These are phyloP conservation scores for Urochloa ruziziensis DNA, from an alignment of 176 grass and related monocot species.

Conservation along the genomic window DNA sequence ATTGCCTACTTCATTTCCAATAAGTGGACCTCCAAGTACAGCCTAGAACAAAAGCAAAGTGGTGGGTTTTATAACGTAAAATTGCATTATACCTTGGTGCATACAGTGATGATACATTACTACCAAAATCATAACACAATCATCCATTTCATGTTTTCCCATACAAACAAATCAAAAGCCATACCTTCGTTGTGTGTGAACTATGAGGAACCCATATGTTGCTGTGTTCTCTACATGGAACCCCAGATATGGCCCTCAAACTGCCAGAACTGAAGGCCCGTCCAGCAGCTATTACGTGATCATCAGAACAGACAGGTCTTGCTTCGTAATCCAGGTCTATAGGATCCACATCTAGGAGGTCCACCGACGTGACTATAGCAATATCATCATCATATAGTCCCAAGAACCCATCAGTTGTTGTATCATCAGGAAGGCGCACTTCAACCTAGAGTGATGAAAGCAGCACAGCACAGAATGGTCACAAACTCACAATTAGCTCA, in stretches of 20 bases:
- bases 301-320: background rate
- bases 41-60: background rate
- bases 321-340: background rate
- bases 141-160: background rate
- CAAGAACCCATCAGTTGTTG: background rate
- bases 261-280: background rate
- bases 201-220: background rate
- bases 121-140: background rate
- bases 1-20: background rate
- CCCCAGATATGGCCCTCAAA: background rate
- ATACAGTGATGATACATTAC: background rate
- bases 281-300: background rate
- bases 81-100: background rate
- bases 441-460: conserved; percentile 10
- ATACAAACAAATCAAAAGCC: background rate
- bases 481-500: background rate
- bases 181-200: background rate
- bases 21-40: background rate
- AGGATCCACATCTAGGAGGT: background rate
- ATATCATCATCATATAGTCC: conserved; percentile 18
- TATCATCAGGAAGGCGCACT: conserved; percentile 7
- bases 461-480: background rate
- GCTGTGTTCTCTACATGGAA: background rate
- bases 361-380: background rate
- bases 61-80: background rate